Base-by-base conservation (phyloP, 768 basidiomycete species). In the Psilocybe cubensis region DNA sequence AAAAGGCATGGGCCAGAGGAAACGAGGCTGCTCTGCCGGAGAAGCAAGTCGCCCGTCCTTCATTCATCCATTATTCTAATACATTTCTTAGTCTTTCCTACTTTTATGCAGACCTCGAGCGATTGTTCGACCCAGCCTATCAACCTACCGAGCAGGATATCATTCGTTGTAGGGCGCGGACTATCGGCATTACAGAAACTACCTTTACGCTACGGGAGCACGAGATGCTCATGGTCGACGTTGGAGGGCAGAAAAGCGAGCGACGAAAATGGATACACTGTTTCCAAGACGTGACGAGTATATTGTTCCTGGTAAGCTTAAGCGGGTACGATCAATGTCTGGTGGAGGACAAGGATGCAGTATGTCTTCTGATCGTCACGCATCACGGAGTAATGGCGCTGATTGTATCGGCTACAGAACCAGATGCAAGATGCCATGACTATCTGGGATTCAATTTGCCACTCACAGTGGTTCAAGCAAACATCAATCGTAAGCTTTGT, bases 361-460 rank as follows among this genome's bases (percentile, higher is more conserved):
- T 94, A 66, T 56, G 91, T 81, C 8, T 54, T 21, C 28, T 3
- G 35, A 9, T 38, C 35, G 57, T 24, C 62, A 17, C 29, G 23
- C 49, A 20, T 24, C 25, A 42, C 23, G 35, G 40, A 47, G 6
- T 27, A 3, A 3, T 3, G 18, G 14, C 21, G 40, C 55, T 44
- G 59, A 47, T 29, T 1, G 49, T 54, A 57, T 24, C 50, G 56
- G n/a, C 20, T 45, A 29, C 66, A 95, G 90, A 98, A 98, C 69
- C 95, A 96, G 87, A 96, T 98, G 94, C 92, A 96, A 77, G 95
- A 98, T 62, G 93, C 95, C 1, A 91, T 98, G 87, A 93, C 93
- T n/a, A 93, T 98, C 48, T 98, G 95, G 89, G 95, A 98, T 65
- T 94, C 94, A 40, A 96, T 98, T 82, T 96, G 94, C 74, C 94